A percentile compares a stretch with the other conserved stretches of the same genome.
These are phyloP conservation scores for Pyrrhoderma noxium DNA, from an alignment of 1,284 basidiomycete genomes.

Conservation along the genomic window DNA sequence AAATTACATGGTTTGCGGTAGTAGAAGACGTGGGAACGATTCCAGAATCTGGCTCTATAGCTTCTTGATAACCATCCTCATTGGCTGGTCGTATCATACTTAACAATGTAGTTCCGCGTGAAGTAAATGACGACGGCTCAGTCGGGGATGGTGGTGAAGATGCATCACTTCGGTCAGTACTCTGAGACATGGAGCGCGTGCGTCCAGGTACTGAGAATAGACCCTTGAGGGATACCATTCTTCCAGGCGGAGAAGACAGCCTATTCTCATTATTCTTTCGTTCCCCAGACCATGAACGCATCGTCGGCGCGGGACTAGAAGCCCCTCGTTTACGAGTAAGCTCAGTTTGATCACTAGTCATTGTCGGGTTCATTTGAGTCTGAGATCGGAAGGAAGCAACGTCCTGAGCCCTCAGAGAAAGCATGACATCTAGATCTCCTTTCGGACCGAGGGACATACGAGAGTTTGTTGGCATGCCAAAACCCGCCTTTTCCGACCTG, in stretches of 20 bases:
- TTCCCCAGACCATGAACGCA: constrained; percentile 15
- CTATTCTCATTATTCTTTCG: constrained; percentile 5
- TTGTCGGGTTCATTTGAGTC: constrained; percentile 17
- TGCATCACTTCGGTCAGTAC: constrained; percentile 28
- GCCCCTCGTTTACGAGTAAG: constrained; percentile 1
- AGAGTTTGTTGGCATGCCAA: constrained; percentile 41
- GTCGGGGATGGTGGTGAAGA: constrained; percentile 15
- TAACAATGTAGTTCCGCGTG: constrained; percentile 46
- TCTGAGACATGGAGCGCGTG: constrained; percentile 40
- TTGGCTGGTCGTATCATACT: constrained; percentile 40
- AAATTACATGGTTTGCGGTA: not conserved
- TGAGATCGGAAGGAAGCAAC: constrained; percentile 28
- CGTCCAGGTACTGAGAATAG: constrained; percentile 39
- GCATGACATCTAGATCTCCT: constrained; percentile 73
- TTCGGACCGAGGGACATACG: constrained; percentile 48
- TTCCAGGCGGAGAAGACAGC: constrained; percentile 28
- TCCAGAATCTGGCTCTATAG: constrained; percentile 23
- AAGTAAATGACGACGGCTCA: constrained; percentile 32
- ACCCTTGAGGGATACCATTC: constrained; percentile 48
- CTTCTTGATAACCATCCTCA: constrained; percentile 26
- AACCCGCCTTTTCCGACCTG: constrained; percentile 59
- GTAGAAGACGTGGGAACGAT: constrained; percentile 21
- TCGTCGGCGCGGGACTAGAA: constrained; percentile 14
- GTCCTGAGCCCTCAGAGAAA: constrained; percentile 66
- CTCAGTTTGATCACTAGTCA: constrained; percentile 24